Percentiles rank a stretch among this genome's conserved stretches.
Evolutionary conservation across 139 green algal species (phyloP).

Genomic region (Nannochloris sp.): DNA sequence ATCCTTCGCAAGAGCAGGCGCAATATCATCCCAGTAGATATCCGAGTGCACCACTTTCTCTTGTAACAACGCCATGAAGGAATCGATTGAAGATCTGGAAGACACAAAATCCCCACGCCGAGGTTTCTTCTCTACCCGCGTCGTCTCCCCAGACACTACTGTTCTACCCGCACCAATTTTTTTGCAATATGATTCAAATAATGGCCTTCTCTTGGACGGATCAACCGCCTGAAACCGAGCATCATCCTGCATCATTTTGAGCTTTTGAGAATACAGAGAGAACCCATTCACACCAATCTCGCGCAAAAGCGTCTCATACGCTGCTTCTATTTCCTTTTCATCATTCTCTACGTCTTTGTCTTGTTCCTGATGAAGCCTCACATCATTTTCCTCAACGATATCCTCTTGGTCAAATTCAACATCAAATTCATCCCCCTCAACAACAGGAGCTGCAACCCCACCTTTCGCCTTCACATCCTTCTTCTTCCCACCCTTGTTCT

Average conservation of each 20-base stretch:
- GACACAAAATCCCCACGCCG: not conserved
- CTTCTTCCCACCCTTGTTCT: not conserved
- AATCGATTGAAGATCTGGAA: slow-evolving; percentile 16
- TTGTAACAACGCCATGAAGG: slow-evolving; percentile 46
- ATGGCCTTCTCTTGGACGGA: slow-evolving; percentile 40
- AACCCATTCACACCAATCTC: slow-evolving; percentile 53
- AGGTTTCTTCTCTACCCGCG: not conserved
- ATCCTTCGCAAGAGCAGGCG: not conserved
- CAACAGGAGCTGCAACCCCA: not conserved
- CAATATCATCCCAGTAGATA: slow-evolving; percentile 5
- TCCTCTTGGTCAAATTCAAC: slow-evolving; percentile 34
- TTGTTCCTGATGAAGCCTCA: not conserved
- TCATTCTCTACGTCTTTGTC: not conserved
- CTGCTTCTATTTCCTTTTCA: slow-evolving; percentile 4
- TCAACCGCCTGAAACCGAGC: slow-evolving; percentile 45
- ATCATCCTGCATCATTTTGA: slow-evolving; percentile 58
- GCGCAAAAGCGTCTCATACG: slow-evolving; percentile 56
- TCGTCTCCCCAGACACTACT: not conserved
- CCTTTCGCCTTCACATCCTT: not conserved
- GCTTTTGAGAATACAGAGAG: slow-evolving; percentile 55
- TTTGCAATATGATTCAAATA: slow-evolving; percentile 76
- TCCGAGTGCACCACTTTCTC: slow-evolving; percentile 34
- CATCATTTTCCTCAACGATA: not conserved
- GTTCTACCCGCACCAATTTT: slow-evolving; percentile 16
- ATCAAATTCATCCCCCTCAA: slow-evolving; percentile 19